phyloP scores from a whole-genome alignment of 345 rosid genomes.

The Kandelia obovata region DNA sequence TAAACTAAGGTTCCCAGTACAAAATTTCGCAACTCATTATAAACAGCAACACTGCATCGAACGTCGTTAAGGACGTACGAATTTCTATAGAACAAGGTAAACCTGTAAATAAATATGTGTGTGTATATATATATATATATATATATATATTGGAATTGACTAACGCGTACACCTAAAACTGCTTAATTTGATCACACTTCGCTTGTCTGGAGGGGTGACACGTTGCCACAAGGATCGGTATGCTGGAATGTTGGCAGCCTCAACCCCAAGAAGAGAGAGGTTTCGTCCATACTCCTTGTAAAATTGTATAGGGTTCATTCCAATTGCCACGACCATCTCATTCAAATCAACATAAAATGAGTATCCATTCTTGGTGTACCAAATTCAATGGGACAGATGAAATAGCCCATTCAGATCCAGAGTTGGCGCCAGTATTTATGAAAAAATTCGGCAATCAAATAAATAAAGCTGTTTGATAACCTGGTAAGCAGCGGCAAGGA shows the following conservation, averaged over 20 bases:
- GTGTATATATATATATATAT: too few relatives aligned
- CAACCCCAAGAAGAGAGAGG: conserved; percentile 63
- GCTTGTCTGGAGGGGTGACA: conserved; percentile 79
- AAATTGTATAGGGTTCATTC: not conserved
- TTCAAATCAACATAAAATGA: not conserved
- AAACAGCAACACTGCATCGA: not conserved
- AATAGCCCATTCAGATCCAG: too few relatives aligned
- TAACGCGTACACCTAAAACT: not conserved
- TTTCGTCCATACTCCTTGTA: conserved; percentile 79
- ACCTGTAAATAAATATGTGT: not conserved
- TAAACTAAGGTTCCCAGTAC: not conserved
- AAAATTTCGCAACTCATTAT: not conserved
- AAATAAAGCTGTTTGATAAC: too few relatives aligned
- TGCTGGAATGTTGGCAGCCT: conserved; percentile 56
- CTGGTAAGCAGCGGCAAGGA: too few relatives aligned
- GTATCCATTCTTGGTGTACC: not conserved
- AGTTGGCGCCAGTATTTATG: too few relatives aligned
- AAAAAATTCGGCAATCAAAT: too few relatives aligned
- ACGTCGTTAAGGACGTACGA: not conserved
- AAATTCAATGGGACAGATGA: too few relatives aligned
- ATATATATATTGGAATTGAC: not conserved
- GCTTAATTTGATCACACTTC: conserved; percentile 35
- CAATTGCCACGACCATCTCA: not conserved
- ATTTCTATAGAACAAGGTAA: not conserved
- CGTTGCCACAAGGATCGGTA: conserved; percentile 82